Evolutionary conservation across 805 yeast genomes (phyloP).

Genomic region (Candida michaelii): DNA sequence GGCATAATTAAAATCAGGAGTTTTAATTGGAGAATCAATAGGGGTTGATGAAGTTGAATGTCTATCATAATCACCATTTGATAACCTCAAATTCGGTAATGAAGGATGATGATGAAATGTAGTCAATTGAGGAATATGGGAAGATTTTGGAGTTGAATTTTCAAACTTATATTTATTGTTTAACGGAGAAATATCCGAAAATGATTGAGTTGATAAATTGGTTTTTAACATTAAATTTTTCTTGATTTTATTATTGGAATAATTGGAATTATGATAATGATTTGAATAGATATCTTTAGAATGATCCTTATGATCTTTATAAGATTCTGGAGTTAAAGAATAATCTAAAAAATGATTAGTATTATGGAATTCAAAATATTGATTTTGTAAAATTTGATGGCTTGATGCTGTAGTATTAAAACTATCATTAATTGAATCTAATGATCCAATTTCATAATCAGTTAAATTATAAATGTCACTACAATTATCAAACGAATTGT

Average conservation of each 20-base stretch:
- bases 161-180: slow-evolving; percentile 19
- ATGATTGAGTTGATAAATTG: slow-evolving; percentile 7
- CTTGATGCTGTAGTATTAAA: slow-evolving; percentile 1
- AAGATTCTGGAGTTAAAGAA: slow-evolving; percentile 5
- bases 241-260: neutral
- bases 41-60: slow-evolving; percentile 9
- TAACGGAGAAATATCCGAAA: slow-evolving; percentile 19
- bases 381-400: slow-evolving; percentile 5
- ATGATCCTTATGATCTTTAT: neutral
- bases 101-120: slow-evolving; percentile 12
- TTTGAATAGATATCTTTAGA: neutral
- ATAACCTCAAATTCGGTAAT: slow-evolving; percentile 8
- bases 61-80: slow-evolving; percentile 9
- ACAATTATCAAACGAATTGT: slow-evolving; percentile 9
- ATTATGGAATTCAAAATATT: slow-evolving; percentile 14
- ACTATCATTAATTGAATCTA: slow-evolving; percentile 30
- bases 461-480: slow-evolving; percentile 22
- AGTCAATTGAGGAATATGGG: slow-evolving; percentile 6
- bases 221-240: slow-evolving; percentile 6
- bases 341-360: slow-evolving; percentile 11
- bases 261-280: neutral
- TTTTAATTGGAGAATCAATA: slow-evolving; percentile 9
- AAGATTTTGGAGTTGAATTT: slow-evolving; percentile 6
- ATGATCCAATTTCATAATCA: slow-evolving; percentile 26
- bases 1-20: slow-evolving; percentile 5